These are phyloP conservation scores for Termitomyces sp. DNA, from an alignment of 1,284 basidiomycete genomes.

Conservation along the genomic window DNA sequence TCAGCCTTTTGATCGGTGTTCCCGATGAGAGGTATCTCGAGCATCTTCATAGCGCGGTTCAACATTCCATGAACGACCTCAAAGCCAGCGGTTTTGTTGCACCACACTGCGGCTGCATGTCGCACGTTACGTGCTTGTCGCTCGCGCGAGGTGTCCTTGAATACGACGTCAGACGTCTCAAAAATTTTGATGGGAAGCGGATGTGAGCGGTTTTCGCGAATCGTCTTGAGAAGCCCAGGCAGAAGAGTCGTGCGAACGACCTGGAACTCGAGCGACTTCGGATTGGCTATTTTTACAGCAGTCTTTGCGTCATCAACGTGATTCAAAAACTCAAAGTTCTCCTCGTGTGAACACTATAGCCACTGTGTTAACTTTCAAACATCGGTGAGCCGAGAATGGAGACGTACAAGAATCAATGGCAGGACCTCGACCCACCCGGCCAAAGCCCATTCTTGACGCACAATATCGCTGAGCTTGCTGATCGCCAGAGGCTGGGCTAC, in stretches of 20 bases:
- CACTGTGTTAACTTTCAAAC: neutral
- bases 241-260: slow-evolving; percentile 94
- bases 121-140: slow-evolving; percentile 85
- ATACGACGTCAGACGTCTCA: slow-evolving; percentile 89
- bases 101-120: slow-evolving; percentile 88
- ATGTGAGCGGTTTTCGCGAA: slow-evolving; percentile 95
- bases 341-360: slow-evolving; percentile 89
- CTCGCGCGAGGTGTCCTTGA: slow-evolving; percentile 79
- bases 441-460: slow-evolving; percentile 88
- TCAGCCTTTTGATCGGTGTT: slow-evolving; percentile 49
- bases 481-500: slow-evolving; percentile 90
- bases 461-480: slow-evolving; percentile 87
- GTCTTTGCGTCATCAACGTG: slow-evolving; percentile 75
- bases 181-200: slow-evolving; percentile 91
- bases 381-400: neutral
- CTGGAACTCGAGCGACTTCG: slow-evolving; percentile 97
- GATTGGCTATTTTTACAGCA: slow-evolving; percentile 92
- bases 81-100: slow-evolving; percentile 95
- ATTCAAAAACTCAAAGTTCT: slow-evolving; percentile 95
- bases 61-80: slow-evolving; percentile 95
- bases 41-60: slow-evolving; percentile 91
- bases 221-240: slow-evolving; percentile 93
- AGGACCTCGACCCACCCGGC: slow-evolving; percentile 96
- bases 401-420: slow-evolving; percentile 82
- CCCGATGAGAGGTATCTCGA: slow-evolving; percentile 81